Percentiles rank a stretch among this genome's conserved stretches.
Conservation (phyloP, 768 basidiomycete species). For the Russula abietina region DNA sequence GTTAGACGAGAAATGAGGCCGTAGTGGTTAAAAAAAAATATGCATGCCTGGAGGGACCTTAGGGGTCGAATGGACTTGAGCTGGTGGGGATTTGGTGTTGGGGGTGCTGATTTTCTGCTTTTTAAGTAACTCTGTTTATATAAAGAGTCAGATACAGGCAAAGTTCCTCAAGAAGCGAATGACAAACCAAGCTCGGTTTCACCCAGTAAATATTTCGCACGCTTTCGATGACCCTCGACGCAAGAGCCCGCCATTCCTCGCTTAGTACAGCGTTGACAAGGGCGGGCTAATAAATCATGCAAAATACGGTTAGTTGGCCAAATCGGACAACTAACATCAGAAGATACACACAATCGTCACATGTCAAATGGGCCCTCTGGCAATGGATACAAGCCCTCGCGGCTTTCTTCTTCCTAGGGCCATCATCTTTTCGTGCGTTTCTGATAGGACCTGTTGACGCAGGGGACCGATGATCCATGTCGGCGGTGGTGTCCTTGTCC, state of each 20-base stretch:
- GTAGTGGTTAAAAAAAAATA: neutral
- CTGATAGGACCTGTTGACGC: constrained; percentile 41
- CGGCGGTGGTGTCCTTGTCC: constrained; percentile 50
- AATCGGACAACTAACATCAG: constrained; percentile 1
- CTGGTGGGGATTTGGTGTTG: constrained; percentile 1
- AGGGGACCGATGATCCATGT: constrained; percentile 51
- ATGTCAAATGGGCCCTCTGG: constrained; percentile 97
- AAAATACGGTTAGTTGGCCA: constrained; percentile 16
- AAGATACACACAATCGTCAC: constrained; percentile 80
- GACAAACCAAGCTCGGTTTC: constrained; percentile 83
- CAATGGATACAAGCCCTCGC: constrained; percentile 92
- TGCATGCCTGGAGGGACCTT: constrained; percentile 1
- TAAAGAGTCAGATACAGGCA: neutral
- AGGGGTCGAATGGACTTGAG: constrained; percentile 13
- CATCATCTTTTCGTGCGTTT: constrained; percentile 49
- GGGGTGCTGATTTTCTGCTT: constrained; percentile 10
- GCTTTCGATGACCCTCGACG: constrained; percentile 93
- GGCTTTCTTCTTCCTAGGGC: constrained; percentile 92
- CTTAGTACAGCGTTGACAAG: constrained; percentile 93
- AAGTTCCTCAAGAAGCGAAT: constrained; percentile 23
- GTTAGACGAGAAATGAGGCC: neutral
- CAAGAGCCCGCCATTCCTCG: constrained; percentile 86
- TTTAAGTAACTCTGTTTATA: constrained; percentile 19
- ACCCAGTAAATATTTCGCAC: constrained; percentile 94
- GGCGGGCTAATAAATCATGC: constrained; percentile 60